phyloP scores from a whole-genome alignment of 1,284 basidiomycete genomes.

The Cutaneotrichosporon sp. region DNA sequence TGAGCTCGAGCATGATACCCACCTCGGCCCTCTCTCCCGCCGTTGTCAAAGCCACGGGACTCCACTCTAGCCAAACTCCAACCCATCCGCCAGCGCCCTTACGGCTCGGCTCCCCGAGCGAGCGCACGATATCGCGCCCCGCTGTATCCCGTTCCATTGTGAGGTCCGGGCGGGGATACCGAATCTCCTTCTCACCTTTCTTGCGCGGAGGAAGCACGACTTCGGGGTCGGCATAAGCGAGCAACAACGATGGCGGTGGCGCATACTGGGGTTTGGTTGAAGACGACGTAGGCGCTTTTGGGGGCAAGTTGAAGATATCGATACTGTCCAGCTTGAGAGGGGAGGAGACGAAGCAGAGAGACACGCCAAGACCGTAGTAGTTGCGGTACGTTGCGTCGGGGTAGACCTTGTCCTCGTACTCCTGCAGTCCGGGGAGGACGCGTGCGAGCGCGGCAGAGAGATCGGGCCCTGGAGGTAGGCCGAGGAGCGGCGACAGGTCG shows the following conservation, averaged over 20 bases:
- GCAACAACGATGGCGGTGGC: conserved; percentile 57
- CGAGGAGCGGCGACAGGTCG: conserved; percentile 18
- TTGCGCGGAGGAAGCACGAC: conserved; percentile 44
- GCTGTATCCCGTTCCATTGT: conserved; percentile 59
- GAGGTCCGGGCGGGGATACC: conserved; percentile 53
- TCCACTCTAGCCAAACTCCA: conserved; percentile 88
- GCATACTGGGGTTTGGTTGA: conserved; percentile 19
- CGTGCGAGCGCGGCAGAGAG: conserved; percentile 18
- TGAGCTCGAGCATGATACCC: conserved; percentile 46
- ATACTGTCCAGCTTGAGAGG: conserved; percentile 62
- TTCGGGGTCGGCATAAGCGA: conserved; percentile 58
- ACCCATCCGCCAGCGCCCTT: conserved; percentile 89
- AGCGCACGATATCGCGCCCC: conserved; percentile 71
- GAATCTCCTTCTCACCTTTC: conserved; percentile 20
- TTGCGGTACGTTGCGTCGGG: conserved; percentile 80
- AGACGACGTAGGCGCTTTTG: conserved; percentile 6
- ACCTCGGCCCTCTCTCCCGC: conserved; percentile 20
- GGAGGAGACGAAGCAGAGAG: conserved; percentile 65
- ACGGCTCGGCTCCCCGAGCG: conserved; percentile 74
- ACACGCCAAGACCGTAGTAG: conserved; percentile 72
- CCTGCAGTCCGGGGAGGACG: conserved; percentile 12
- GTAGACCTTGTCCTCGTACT: conserved; percentile 72
- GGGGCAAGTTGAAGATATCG: conserved; percentile 69
- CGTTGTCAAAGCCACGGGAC: conserved; percentile 53
- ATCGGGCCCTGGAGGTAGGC: conserved; percentile 19